Percentiles rank a stretch among this genome's conserved stretches.
Evolutionary conservation across 2,329 filamentous ascomycete species (phyloP).

Genomic region (Aspergillus fructus): DNA sequence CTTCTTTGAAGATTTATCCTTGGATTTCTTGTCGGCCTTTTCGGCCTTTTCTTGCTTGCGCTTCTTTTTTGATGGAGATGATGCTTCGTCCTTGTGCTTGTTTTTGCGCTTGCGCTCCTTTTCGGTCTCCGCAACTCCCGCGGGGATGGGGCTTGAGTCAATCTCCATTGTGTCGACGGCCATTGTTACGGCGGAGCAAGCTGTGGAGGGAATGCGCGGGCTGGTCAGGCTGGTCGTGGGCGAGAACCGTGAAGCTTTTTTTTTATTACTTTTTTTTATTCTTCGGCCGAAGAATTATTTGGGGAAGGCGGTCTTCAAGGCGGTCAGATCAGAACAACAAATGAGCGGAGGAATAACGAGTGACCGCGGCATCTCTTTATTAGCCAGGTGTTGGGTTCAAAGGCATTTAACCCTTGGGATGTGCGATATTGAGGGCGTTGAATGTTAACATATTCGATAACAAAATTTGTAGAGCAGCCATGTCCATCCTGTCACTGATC

Average conservation of each 20-base stretch:
- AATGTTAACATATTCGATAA: neutral
- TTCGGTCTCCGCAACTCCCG: conserved; percentile 27
- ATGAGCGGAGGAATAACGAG: neutral
- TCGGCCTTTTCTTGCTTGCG: conserved; percentile 36
- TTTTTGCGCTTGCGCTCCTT: conserved; percentile 43
- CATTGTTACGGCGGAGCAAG: conserved; percentile 28
- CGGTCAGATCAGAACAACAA: conserved; percentile 12
- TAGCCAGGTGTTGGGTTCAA: neutral
- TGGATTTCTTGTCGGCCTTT: conserved; percentile 23
- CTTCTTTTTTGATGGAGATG: conserved; percentile 40
- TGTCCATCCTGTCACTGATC: conserved; percentile 54
- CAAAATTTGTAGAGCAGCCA: conserved; percentile 12
- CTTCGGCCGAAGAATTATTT: conserved; percentile 7
- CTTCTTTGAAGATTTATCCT: conserved; percentile 10
- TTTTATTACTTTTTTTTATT: conserved; percentile 24
- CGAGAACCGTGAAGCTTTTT: conserved; percentile 25
- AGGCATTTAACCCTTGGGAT: neutral
- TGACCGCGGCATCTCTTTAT: neutral
- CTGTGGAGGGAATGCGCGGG: conserved; percentile 4
- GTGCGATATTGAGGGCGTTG: neutral
- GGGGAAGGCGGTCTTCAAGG: conserved; percentile 16
- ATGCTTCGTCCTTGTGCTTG: conserved; percentile 45
- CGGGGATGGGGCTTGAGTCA: conserved; percentile 25
- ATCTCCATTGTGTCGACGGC: conserved; percentile 42
- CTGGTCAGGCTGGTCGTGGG: neutral